These are phyloP conservation scores for Flaveria ramosissima DNA, from an alignment of 129 eudicot species.

Conservation along the genomic window DNA sequence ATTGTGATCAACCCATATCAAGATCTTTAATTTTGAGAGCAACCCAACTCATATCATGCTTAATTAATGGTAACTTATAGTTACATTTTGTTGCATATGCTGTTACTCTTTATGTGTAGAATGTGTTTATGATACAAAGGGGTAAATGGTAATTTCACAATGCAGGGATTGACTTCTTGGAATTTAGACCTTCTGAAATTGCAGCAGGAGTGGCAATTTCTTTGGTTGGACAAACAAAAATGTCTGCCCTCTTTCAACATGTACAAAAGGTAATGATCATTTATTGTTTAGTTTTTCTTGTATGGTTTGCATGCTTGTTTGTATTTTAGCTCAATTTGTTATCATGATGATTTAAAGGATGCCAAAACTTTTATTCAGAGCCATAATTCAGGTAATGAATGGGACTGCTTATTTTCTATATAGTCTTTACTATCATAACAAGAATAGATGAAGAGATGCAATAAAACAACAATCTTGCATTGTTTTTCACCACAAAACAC, in stretches of 20 bases:
- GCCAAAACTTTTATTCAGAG: constrained; percentile 20
- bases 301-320: constrained; percentile 28
- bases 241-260: constrained; percentile 42
- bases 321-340: constrained; percentile 25
- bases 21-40: constrained; percentile 44
- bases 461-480: neutral
- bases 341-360: constrained; percentile 26
- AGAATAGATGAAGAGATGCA: neutral
- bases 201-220: constrained; percentile 84
- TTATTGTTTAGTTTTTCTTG: constrained; percentile 10
- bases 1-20: constrained; percentile 46
- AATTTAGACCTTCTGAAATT: constrained; percentile 75
- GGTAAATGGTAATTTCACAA: constrained; percentile 33
- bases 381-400: constrained; percentile 10
- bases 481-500: constrained; percentile 1
- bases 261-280: constrained; percentile 58
- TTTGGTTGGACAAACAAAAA: constrained; percentile 51
- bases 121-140: constrained; percentile 18
- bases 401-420: neutral
- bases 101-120: neutral
- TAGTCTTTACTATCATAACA: neutral
- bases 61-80: constrained; percentile 47
- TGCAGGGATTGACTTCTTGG: constrained; percentile 78
- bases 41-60: constrained; percentile 60
- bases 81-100: neutral